phyloP scores from a whole-genome alignment of 116 monocot genomes.

The Papilionanthe hybrid region DNA sequence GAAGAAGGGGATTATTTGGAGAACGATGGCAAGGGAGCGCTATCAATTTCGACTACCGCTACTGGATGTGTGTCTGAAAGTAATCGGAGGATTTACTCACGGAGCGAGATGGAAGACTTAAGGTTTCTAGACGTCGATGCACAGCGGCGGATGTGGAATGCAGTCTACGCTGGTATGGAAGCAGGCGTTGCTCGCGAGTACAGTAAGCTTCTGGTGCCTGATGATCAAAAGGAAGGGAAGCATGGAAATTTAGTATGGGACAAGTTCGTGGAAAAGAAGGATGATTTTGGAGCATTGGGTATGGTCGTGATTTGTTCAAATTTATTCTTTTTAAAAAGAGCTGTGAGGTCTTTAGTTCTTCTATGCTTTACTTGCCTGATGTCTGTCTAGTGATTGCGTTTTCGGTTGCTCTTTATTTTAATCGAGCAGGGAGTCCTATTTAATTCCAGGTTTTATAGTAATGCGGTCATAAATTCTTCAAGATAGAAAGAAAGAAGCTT shows the following conservation, averaged over 20 bases:
- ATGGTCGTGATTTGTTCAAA: neutral
- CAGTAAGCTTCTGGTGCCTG: conserved; percentile 16
- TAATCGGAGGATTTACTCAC: conserved; percentile 20
- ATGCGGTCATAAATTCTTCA: neutral
- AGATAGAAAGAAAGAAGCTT: neutral
- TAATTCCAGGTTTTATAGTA: neutral
- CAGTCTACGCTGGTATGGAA: conserved; percentile 21
- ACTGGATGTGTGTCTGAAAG: neutral
- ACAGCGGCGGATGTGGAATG: conserved; percentile 25
- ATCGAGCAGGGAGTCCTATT: neutral
- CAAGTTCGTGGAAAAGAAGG: neutral
- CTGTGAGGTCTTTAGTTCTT: neutral
- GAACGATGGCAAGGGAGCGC: neutral
- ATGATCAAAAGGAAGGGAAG: conserved; percentile 10
- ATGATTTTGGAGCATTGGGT: conserved; percentile 2
- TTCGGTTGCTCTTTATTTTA: neutral
- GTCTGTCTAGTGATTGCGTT: neutral
- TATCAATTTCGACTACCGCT: neutral
- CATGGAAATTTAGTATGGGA: conserved; percentile 10
- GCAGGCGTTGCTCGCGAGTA: conserved; percentile 19
- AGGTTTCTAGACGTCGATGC: conserved; percentile 16
- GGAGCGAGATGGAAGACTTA: conserved; percentile 32
- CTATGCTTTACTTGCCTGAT: neutral
- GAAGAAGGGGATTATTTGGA: neutral
- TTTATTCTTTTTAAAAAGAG: neutral